Evolutionary conservation across 2,329 filamentous ascomycete species (phyloP).

Genomic region (Fusarium verticillioides): DNA sequence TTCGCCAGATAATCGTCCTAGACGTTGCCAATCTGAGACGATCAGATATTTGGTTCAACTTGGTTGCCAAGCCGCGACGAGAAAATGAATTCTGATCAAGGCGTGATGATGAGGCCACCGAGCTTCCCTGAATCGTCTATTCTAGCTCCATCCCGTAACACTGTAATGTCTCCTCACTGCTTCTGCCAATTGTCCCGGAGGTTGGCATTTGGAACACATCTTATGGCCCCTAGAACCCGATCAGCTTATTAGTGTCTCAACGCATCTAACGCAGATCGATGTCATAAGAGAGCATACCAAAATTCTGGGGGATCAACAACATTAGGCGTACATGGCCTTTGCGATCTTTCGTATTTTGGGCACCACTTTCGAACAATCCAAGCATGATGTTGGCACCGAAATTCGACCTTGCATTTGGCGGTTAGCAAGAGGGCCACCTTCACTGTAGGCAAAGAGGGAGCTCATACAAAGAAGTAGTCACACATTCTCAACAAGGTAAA

Average conservation of each 20-base stretch:
- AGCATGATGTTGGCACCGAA: conserved; percentile 39
- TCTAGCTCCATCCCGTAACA: conserved; percentile 7
- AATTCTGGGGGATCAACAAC: conserved; percentile 41
- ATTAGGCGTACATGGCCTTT: conserved; percentile 38
- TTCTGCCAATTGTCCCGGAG: conserved; percentile 32
- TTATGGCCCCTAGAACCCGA: conserved; percentile 23
- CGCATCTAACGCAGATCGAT: not conserved
- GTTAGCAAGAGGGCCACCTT: not conserved
- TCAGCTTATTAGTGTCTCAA: conserved; percentile 4
- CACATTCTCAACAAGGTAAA: conserved; percentile 29
- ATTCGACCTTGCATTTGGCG: conserved; percentile 33
- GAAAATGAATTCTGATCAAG: not conserved
- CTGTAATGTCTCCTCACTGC: conserved; percentile 33
- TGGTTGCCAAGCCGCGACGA: not conserved
- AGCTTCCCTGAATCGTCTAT: not conserved
- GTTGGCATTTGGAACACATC: conserved; percentile 36
- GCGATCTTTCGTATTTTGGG: conserved; percentile 35
- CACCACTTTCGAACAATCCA: conserved; percentile 44
- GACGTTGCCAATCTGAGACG: not conserved
- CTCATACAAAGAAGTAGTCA: conserved; percentile 41
- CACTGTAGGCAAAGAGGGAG: not conserved
- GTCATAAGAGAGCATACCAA: conserved; percentile 26
- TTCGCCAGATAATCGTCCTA: not conserved
- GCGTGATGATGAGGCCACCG: not conserved
- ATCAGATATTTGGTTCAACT: not conserved